Base-by-base conservation (phyloP, 202 grass and related monocot genomes). In the Schoenoplectus tabernaemontani region DNA sequence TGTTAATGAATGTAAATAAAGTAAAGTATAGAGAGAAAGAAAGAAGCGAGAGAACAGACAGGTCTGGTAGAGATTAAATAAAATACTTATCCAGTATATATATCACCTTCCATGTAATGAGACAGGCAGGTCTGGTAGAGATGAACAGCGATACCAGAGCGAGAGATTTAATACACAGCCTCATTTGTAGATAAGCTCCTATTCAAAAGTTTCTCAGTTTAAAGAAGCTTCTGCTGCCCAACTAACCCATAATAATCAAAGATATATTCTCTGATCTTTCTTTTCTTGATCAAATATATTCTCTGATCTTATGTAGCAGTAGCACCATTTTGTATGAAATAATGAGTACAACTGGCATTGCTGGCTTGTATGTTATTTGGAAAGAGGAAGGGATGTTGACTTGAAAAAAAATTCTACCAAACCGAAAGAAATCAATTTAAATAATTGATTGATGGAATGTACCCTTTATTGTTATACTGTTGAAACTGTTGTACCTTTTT, bases 121-220 rank as follows among this genome's bases (percentile, higher is more conserved):
- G 50, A 57, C 73, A 38, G 28, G 36, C 74, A 39, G 2, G 22
- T 59, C 39, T 13, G 44, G 19, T 15, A 38, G 17, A 38, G 53
- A 77, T 37, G 34, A 77, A 58, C 73, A 77, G 53, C 9, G 28
- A 77, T 77, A 58, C n/a, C 57, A 39, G 4, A 78, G 59, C 51
- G 59, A 41, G 19, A 24, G 51, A 78, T 54, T 78, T 78, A 78
- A 59, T 59, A 78, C 51, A 78, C 5, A 48, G 50, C 74, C 73
- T 77, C 73, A 77, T 39, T 77, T 77, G 26, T 58, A 77, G 73
- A 77, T 58, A 39, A 59, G 32, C 17, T 77, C 15, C 16, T 77
- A 23, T 77, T 59, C 30, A 59, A 59, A 57, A 38, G 16, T 17
- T 78, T n/a, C 16, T 23, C 51, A 78, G 58, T 78, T 78, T 78